Evolutionary conservation across 192 early-diverging fungal species (phyloP).

Genomic region (Podila epigama): DNA sequence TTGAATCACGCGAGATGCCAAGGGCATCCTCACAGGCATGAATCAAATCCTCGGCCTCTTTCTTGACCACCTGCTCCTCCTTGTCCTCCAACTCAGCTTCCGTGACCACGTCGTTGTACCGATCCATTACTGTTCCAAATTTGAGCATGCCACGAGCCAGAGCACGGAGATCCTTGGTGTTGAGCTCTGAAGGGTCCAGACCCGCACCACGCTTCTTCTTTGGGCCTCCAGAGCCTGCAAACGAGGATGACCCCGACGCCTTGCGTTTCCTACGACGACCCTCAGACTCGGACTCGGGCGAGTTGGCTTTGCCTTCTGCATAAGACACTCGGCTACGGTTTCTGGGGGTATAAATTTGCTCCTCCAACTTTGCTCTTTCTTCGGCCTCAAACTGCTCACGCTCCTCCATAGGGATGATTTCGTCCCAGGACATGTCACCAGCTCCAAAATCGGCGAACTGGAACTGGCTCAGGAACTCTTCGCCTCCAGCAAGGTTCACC

Average conservation of each 20-base stretch:
- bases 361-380: constrained; percentile 67
- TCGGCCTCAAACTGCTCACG: constrained; percentile 74
- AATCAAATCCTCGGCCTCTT: constrained; percentile 51
- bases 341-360: constrained; percentile 59
- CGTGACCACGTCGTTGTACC: constrained; percentile 82
- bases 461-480: constrained; percentile 96
- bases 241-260: constrained; percentile 5
- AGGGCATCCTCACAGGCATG: constrained; percentile 57
- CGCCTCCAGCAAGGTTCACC: constrained; percentile 69
- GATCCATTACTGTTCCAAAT: constrained; percentile 83
- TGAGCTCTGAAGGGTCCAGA: constrained; percentile 55
- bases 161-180: constrained; percentile 85
- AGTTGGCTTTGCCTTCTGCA: constrained; percentile 60
- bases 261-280: constrained; percentile 42
- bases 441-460: constrained; percentile 87
- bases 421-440: constrained; percentile 88
- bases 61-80: constrained; percentile 53
- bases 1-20: constrained; percentile 25
- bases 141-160: constrained; percentile 80
- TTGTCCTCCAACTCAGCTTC: constrained; percentile 83
- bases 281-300: constrained; percentile 34
- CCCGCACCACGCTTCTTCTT: constrained; percentile 47
- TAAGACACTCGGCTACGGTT: constrained; percentile 69
- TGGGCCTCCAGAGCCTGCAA: constrained; percentile 8
- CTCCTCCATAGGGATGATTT: constrained; percentile 92